Evolutionary conservation across 306 rosid genomes (phyloP), one percentile per base, ranked within the genome.

Genomic region (Inga laurina): DNA sequence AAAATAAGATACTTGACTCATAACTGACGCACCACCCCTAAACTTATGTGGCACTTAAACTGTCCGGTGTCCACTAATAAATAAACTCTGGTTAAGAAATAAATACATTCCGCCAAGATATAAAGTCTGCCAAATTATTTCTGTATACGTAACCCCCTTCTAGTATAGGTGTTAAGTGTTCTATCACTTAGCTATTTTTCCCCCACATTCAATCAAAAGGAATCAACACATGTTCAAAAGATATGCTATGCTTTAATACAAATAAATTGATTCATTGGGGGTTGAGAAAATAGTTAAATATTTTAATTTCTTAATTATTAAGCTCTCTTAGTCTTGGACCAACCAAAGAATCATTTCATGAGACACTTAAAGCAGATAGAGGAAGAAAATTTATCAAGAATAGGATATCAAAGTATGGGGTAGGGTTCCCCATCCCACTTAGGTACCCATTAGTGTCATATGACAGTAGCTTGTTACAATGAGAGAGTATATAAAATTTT

Each of bases 261-360:
- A 66, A 52, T 66, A 19, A 34, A 67, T 15, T 3, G 43, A 18
- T 4, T 39, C 22, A 54, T 8, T 37, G 16, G 45, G 8, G 32
- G 30, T 32, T 49, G 39, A 10, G 10, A 64, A 12, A 64, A 35
- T 57, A 8, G 19, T 39, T 51, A 49, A 75, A 67, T 27, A 73
- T 49, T 34, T 21, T 44, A 13, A 46, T 52, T 49, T 64, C 80
- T 65, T 27, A 21, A 30, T 65, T 30, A 79, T 35, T 45, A 74
- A 79, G 30, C 27, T 76, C 14, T 8, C 14, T 8, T 45, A 41
- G 44, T 61, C 41, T 19, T 59, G 67, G 45, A 37, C 56, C 45
- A 77, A 54, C 61, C 59, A 15, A 64, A 15, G 30, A 24, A 73
- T 84, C 62, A 56, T 56, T 80, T 10, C 67, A 56, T 75, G 8